A percentile compares a stretch with the other conserved stretches of the same genome.
These are phyloP conservation scores for Nemania serpens DNA, from an alignment of 2,329 filamentous ascomycete genomes.

Conservation along the genomic window DNA sequence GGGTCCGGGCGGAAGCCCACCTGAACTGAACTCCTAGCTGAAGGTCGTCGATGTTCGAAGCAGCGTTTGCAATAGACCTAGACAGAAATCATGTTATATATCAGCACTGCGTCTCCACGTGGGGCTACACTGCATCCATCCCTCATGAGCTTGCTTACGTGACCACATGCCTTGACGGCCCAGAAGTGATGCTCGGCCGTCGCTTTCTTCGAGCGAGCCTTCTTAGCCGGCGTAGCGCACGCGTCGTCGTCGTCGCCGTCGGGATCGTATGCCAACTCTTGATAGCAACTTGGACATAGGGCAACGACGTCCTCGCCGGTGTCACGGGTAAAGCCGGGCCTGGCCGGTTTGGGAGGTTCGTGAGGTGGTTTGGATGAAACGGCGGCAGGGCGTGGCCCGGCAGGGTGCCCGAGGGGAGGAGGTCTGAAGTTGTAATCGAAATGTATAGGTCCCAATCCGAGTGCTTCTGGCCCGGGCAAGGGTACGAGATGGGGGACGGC, in stretches of 20 bases:
- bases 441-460: slow-evolving; percentile 27
- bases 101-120: slow-evolving; percentile 15
- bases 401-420: slow-evolving; percentile 23
- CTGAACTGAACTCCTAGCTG: slow-evolving; percentile 39
- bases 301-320: slow-evolving; percentile 73
- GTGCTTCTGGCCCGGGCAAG: not conserved
- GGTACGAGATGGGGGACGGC: slow-evolving; percentile 5
- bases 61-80: slow-evolving; percentile 68
- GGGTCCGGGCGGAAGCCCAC: slow-evolving; percentile 47
- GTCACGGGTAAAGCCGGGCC: slow-evolving; percentile 79
- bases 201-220: slow-evolving; percentile 53
- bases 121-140: not conserved
- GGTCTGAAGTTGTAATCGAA: slow-evolving; percentile 36
- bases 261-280: slow-evolving; percentile 79
- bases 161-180: slow-evolving; percentile 88
- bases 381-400: not conserved
- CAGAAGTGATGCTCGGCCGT: slow-evolving; percentile 83
- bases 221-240: slow-evolving; percentile 43
- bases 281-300: slow-evolving; percentile 84
- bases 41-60: slow-evolving; percentile 59
- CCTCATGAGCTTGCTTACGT: slow-evolving; percentile 62
- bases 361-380: slow-evolving; percentile 55
- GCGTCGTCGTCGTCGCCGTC: slow-evolving; percentile 42
- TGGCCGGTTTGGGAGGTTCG: slow-evolving; percentile 66
- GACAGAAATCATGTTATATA: not conserved